These are phyloP conservation scores for Aureococcus anophagefferens DNA, from an alignment of 108 stramenopile species.

Conservation along the genomic window DNA sequence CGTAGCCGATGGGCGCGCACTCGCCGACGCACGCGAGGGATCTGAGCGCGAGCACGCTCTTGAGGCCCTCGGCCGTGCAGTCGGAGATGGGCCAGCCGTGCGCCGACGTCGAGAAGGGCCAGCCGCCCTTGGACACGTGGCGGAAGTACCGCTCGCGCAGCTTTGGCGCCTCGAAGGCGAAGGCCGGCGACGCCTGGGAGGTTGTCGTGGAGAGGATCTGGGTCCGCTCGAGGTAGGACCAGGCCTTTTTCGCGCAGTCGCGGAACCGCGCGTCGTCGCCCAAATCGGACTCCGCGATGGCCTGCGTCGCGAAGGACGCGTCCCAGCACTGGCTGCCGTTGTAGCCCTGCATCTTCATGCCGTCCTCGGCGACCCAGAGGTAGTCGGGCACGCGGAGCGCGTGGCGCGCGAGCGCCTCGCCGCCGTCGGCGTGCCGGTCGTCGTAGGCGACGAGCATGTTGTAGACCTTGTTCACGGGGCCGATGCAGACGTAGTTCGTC, in stretches of 20 bases:
- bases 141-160: constrained; percentile 73
- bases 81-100: constrained; percentile 99
- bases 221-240: constrained; percentile 64
- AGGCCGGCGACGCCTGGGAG: constrained; percentile 61
- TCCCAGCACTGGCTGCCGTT: constrained; percentile 97
- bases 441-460: constrained; percentile 66
- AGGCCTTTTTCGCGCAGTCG: constrained; percentile 14
- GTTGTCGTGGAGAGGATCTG: constrained; percentile 73
- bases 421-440: constrained; percentile 1
- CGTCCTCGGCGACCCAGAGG: constrained; percentile 97
- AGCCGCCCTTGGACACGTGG: constrained; percentile 88
- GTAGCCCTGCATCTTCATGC: constrained; percentile 99
- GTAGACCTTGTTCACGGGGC: constrained; percentile 94
- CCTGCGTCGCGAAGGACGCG: constrained; percentile 87
- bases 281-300: constrained; percentile 67
- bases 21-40: not conserved
- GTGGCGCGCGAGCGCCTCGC: constrained; percentile 36
- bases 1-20: not conserved
- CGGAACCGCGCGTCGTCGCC: constrained; percentile 30
- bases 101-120: constrained; percentile 94
- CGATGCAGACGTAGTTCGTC: constrained; percentile 90
- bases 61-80: constrained; percentile 94
- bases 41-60: constrained; percentile 51
- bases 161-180: constrained; percentile 57
- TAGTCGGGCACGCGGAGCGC: constrained; percentile 83